Evolutionary conservation across 2,329 filamentous ascomycete genomes (phyloP), one percentile per base, ranked within the genome.

Genomic region (Xylaria sp.): DNA sequence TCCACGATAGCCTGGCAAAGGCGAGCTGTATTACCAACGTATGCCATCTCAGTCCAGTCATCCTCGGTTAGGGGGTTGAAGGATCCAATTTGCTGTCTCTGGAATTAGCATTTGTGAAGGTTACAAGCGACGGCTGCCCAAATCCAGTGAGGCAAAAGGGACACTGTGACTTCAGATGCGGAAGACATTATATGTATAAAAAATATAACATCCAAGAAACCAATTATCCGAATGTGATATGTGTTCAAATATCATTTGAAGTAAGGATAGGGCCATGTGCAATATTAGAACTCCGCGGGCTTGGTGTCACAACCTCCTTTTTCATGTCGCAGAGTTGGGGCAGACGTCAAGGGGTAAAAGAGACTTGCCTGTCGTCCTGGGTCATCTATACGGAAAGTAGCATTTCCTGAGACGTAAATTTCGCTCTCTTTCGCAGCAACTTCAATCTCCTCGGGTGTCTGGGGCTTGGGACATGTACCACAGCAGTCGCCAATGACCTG

Each of bases 31-130:
- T 94, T 92, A 12, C 93, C 92, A 44, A 97, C 86, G 73, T 97
- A 97, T 0, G 93, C 93, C 93, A 97, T 96, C 72, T 94, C 92
- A 0, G 93, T 96, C 92, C 93, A 97, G 76, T 96, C 93, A 60
- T 93, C 86, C 51, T 93, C 90, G 0, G 91, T 94, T 46, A 95
- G 85, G 0, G 93, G 94, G 74, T 96, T 91, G 82, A 97, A 97
- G 10, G 86, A 88, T 32, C 87, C 87, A 59, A 89, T 89, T 78
- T 87, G 82, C 76, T 77, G 68, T 8, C 18, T n/a, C 6, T 20
- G 10, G 20, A n/a, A 9, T 46, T 46, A 46, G 44, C 44, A 2
- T 18, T 20, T 46, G 18, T 46, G n/a, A 46, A n/a, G 8, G 18
- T 20, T 46, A 7, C 8, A n/a, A 46, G 44, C 3, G 18, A 8